A percentile compares a stretch with the other conserved stretches of the same genome.
These are phyloP conservation scores for Gelatoporia subvermispora DNA, from an alignment of 768 basidiomycete genomes.

Conservation along the genomic window DNA sequence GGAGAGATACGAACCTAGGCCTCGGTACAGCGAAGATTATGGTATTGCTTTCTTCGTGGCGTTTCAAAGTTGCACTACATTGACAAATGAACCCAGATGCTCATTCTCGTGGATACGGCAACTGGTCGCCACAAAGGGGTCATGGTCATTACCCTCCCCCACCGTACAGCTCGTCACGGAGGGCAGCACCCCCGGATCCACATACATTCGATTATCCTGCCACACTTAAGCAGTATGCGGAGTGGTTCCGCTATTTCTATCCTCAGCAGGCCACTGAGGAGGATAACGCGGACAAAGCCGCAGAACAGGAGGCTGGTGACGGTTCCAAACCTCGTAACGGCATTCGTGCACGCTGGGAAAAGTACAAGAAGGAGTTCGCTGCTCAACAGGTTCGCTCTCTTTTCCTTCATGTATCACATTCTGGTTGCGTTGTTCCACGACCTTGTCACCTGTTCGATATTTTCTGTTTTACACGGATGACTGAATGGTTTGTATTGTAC, in stretches of 20 bases:
- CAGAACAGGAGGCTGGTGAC: conserved; percentile 78
- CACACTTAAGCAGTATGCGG: conserved; percentile 77
- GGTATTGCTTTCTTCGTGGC: conserved; percentile 38
- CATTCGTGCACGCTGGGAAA: conserved; percentile 83
- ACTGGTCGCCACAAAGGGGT: conserved; percentile 51
- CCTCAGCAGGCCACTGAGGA: conserved; percentile 77
- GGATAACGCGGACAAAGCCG: conserved; percentile 78
- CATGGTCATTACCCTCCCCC: conserved; percentile 50
- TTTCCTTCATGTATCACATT: background rate
- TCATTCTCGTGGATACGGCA: conserved; percentile 60
- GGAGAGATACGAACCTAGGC: conserved; percentile 78
- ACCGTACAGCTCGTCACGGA: conserved; percentile 35
- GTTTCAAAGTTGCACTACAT: conserved; percentile 1
- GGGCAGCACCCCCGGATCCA: conserved; percentile 70
- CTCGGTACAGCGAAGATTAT: conserved; percentile 77
- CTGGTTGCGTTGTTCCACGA: background rate
- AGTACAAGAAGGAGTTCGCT: conserved; percentile 89
- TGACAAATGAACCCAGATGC: conserved; percentile 38
- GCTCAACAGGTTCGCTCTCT: conserved; percentile 72
- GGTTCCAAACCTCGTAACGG: conserved; percentile 81
- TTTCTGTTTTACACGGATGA: background rate
- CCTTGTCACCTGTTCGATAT: conserved; percentile 1
- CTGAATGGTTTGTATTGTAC: conserved; percentile 21
- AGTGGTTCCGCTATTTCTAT: conserved; percentile 79
- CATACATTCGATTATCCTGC: conserved; percentile 80